Percentiles rank a stretch among this genome's conserved stretches.
These are phyloP conservation scores for Talaromyces marneffei DNA, from an alignment of 2,329 filamentous ascomycete species.

Conservation along the genomic window DNA sequence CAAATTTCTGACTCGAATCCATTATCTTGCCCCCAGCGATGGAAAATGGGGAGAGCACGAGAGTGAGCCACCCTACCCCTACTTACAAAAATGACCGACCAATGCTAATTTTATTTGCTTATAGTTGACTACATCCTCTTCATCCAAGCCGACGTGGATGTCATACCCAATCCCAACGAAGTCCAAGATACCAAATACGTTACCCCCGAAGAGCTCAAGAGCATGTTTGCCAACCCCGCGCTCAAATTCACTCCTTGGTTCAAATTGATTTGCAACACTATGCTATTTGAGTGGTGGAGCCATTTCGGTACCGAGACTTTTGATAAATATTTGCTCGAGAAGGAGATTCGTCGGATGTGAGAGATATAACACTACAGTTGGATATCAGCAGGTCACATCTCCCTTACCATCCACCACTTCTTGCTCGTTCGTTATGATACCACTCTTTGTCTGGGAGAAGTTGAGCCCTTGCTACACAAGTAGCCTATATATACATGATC, in stretches of 20 bases:
- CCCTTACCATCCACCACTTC: not conserved
- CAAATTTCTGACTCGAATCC: conserved; percentile 89
- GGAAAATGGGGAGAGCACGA: conserved; percentile 99
- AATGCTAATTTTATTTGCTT: not conserved
- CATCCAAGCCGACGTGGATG: conserved; percentile 86
- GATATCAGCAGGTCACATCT: not conserved
- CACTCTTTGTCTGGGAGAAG: not conserved
- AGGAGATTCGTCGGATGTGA: conserved; percentile 79
- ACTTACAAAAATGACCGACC: not conserved
- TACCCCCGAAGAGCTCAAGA: conserved; percentile 71
- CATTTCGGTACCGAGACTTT: conserved; percentile 68
- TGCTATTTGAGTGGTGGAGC: conserved; percentile 98
- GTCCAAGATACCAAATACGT: conserved; percentile 81
- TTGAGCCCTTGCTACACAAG: not conserved
- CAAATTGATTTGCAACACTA: conserved; percentile 95
- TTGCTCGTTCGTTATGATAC: conserved; percentile 8
- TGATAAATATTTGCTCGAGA: conserved; percentile 80
- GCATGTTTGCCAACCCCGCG: conserved; percentile 72
- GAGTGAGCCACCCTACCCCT: conserved; percentile 54
- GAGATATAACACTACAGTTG: not conserved
- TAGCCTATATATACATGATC: not conserved
- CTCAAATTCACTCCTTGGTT: conserved; percentile 97
- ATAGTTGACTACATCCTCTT: conserved; percentile 97
- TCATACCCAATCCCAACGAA: conserved; percentile 80
- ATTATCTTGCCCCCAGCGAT: conserved; percentile 95